phyloP scores from a whole-genome alignment of 169 alveolate species.

The Babesia microti region DNA sequence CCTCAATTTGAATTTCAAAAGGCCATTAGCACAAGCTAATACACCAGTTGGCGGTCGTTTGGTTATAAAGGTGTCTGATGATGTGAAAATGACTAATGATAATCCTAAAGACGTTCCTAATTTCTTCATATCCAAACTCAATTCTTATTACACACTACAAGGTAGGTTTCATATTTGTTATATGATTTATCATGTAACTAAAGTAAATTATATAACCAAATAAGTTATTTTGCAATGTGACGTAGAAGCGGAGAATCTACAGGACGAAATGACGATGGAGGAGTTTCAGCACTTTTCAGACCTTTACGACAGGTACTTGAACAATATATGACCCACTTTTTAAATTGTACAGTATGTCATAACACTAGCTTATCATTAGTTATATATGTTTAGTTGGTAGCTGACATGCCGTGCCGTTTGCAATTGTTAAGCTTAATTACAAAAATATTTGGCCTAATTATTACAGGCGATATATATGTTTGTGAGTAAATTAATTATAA shows the following conservation, averaged over 20 bases:
- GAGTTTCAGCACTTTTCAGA: conserved; percentile 22
- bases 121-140: neutral
- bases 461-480: conserved; percentile 6
- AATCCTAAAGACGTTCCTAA: neutral
- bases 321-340: conserved; percentile 2
- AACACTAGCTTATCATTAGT: neutral
- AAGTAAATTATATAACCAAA: too few species aligned
- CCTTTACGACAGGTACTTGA: conserved; percentile 15
- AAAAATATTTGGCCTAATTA: neutral
- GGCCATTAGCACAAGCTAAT: too few species aligned
- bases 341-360: neutral
- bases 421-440: neutral
- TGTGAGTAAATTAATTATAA: neutral
- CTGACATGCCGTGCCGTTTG: neutral
- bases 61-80: conserved; percentile 9
- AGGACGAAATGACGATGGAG: conserved; percentile 27
- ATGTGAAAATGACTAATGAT: neutral
- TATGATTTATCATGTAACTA: too few species aligned
- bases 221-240: too few species aligned
- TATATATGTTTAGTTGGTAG: neutral
- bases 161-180: conserved; percentile 2
- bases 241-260: conserved; percentile 26
- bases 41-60: conserved; percentile 11
- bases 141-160: neutral
- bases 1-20: too few species aligned